Conservation (phyloP, 2,329 filamentous ascomycete genomes). For the Tricladium varicosporioides region DNA sequence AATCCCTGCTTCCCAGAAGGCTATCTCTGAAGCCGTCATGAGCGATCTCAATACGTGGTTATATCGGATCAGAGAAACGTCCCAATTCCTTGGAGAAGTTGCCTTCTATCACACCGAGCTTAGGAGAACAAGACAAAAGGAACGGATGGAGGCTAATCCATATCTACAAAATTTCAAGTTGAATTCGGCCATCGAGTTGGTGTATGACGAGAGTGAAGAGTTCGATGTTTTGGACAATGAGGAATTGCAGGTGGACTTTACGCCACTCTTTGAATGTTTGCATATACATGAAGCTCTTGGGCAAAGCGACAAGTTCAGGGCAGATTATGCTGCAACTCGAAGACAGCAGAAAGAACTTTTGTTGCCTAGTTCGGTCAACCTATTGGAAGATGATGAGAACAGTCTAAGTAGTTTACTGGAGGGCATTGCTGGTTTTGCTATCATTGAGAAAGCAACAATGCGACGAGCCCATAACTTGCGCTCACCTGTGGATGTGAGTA, state of each 20-base stretch:
- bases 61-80: slow-evolving; percentile 90
- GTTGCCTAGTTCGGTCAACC: slow-evolving; percentile 70
- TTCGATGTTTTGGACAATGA: slow-evolving; percentile 96
- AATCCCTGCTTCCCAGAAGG: slow-evolving; percentile 86
- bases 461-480: slow-evolving; percentile 80
- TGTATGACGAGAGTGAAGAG: slow-evolving; percentile 92
- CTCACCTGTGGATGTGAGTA: slow-evolving; percentile 72
- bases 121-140: slow-evolving; percentile 77
- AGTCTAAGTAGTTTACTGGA: slow-evolving; percentile 89
- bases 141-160: slow-evolving; percentile 72
- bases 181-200: slow-evolving; percentile 93
- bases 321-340: slow-evolving; percentile 89
- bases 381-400: slow-evolving; percentile 82
- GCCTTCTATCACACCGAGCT: slow-evolving; percentile 95
- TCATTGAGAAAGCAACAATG: slow-evolving; percentile 94
- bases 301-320: slow-evolving; percentile 85
- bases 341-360: slow-evolving; percentile 89
- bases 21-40: slow-evolving; percentile 96
- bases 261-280: slow-evolving; percentile 87
- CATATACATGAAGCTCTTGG: slow-evolving; percentile 96
- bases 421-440: slow-evolving; percentile 92
- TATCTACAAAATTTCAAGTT: slow-evolving; percentile 83
- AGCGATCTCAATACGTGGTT: slow-evolving; percentile 95
- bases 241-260: slow-evolving; percentile 91
- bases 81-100: slow-evolving; percentile 92